Evolutionary conservation across 192 early-diverging fungal genomes (phyloP).

Genomic region (Gryganskiella cystojenkinii): DNA sequence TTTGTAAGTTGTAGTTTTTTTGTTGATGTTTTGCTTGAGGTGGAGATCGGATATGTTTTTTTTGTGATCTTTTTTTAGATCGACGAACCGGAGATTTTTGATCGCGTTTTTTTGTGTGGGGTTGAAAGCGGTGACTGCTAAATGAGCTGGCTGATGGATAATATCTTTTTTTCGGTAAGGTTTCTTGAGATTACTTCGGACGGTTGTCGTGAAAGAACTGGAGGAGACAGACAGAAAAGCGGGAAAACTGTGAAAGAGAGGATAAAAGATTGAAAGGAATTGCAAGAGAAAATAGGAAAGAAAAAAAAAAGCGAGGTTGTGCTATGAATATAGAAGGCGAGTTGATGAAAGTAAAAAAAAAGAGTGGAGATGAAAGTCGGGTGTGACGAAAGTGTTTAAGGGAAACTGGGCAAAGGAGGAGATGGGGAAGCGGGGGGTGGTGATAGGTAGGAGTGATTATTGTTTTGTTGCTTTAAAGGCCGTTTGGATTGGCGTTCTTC

Average conservation of each 20-base stretch:
- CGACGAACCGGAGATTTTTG: not conserved
- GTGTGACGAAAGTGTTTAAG: slow-evolving; percentile 9
- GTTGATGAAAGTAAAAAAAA: not conserved
- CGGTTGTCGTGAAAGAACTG: slow-evolving; percentile 15
- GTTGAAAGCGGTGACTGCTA: slow-evolving; percentile 30
- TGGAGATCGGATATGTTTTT: not conserved
- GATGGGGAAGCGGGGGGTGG: not conserved
- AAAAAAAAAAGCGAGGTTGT: not conserved
- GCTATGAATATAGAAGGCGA: too few species aligned
- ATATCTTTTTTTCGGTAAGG: slow-evolving; percentile 7
- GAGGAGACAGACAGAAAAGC: not conserved
- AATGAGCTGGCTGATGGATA: slow-evolving; percentile 31
- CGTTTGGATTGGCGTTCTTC: slow-evolving; percentile 49
- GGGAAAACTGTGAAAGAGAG: not conserved
- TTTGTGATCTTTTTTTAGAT: not conserved
- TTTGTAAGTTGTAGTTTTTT: slow-evolving; percentile 20
- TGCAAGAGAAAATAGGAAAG: slow-evolving; percentile 5
- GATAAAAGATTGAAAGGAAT: not conserved
- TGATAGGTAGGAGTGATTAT: slow-evolving; percentile 48
- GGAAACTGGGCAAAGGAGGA: slow-evolving; percentile 18
- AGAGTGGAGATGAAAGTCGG: not conserved
- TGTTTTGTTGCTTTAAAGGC: slow-evolving; percentile 19
- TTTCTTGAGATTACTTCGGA: not conserved
- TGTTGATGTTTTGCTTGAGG: slow-evolving; percentile 6
- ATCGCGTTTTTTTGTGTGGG: not conserved